A percentile compares a stretch with the other conserved stretches of the same genome.
Evolutionary conservation across 805 yeast genomes (phyloP).

Genomic region (Nakazawaea populi): DNA sequence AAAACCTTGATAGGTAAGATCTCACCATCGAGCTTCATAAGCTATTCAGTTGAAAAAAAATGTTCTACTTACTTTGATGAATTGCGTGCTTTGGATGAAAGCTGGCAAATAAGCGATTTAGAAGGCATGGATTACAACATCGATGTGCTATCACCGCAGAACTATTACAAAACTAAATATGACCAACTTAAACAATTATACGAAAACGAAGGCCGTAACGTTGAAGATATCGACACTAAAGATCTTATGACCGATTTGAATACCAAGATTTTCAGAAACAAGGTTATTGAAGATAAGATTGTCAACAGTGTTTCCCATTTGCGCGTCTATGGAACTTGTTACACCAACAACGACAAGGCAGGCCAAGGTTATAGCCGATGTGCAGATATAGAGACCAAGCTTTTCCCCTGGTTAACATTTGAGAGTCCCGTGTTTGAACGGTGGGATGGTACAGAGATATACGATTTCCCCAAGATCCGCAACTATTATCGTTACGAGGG

Average conservation of each 20-base stretch:
- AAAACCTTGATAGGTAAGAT: neutral
- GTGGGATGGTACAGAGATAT: conserved; percentile 27
- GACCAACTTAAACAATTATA: conserved; percentile 1
- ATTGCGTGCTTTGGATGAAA: neutral
- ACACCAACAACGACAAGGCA: neutral
- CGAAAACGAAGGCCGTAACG: neutral
- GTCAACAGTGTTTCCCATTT: conserved; percentile 5
- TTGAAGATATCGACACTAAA: conserved; percentile 6
- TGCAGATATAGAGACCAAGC: conserved; percentile 26
- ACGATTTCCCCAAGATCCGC: conserved; percentile 24
- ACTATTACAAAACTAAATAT: conserved; percentile 1
- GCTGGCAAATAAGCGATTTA: conserved; percentile 7
- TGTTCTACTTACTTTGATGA: conserved; percentile 8
- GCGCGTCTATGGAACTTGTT: conserved; percentile 9
- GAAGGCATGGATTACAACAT: conserved; percentile 7
- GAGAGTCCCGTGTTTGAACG: conserved; percentile 32
- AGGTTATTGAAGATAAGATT: conserved; percentile 3
- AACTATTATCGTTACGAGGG: conserved; percentile 14
- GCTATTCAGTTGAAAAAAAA: neutral
- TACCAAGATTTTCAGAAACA: conserved; percentile 1
- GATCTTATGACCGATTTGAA: conserved; percentile 4
- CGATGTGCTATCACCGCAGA: conserved; percentile 3
- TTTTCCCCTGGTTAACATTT: conserved; percentile 36
- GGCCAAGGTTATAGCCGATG: neutral
- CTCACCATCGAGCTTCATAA: neutral